A percentile compares a stretch with the other conserved stretches of the same genome.
Conservation (phyloP, 768 basidiomycete genomes). For the Suillus spraguei region DNA sequence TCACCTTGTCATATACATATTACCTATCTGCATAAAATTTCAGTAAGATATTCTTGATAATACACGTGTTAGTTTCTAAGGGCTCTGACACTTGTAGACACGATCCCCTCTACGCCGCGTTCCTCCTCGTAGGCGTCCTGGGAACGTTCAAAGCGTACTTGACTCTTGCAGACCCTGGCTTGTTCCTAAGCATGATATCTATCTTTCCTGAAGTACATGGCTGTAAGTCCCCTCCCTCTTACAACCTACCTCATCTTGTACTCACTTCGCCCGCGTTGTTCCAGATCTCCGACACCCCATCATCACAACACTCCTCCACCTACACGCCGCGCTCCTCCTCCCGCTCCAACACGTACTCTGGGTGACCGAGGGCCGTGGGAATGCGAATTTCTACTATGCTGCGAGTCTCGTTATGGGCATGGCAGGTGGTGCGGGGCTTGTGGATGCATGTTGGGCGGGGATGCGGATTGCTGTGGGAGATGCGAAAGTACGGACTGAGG, state of each 20-base stretch:
- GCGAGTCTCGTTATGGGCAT: constrained; percentile 92
- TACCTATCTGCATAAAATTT: constrained; percentile 88
- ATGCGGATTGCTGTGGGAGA: constrained; percentile 70
- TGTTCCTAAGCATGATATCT: constrained; percentile 80
- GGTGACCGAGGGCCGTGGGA: constrained; percentile 89
- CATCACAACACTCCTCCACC: constrained; percentile 78
- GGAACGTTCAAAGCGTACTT: constrained; percentile 92
- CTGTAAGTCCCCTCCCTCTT: constrained; percentile 51
- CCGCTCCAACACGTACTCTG: constrained; percentile 93
- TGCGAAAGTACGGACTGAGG: constrained; percentile 43
- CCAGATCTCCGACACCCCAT: constrained; percentile 85
- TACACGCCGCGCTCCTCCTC: constrained; percentile 82
- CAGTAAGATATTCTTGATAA: constrained; percentile 47
- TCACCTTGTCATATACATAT: constrained; percentile 80
- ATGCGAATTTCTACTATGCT: constrained; percentile 98
- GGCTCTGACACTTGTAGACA: constrained; percentile 47
- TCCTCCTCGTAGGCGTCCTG: constrained; percentile 75
- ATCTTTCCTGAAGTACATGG: constrained; percentile 85
- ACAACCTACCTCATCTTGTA: neutral
- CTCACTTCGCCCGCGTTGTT: neutral
- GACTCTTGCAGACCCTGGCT: constrained; percentile 83
- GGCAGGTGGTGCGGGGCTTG: constrained; percentile 78
- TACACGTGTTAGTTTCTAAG: neutral
- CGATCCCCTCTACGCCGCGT: constrained; percentile 81
- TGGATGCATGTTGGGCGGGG: constrained; percentile 86